Base-by-base conservation (phyloP, 495 filamentous ascomycete genomes). In the Penicillium pancosmium region DNA sequence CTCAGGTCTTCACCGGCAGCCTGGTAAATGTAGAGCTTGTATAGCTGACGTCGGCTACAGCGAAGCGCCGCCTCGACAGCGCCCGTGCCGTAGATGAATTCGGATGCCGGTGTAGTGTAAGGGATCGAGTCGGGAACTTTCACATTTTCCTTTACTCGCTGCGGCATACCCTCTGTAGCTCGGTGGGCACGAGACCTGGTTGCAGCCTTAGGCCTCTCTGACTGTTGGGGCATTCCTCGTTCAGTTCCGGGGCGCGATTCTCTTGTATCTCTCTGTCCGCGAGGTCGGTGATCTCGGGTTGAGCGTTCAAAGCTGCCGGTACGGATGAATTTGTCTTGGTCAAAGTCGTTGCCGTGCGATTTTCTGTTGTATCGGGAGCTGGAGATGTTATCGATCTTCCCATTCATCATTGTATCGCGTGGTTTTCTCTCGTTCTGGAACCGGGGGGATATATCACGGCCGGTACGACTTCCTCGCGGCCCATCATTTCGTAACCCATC, bases 71-170 rank as follows among this genome's bases (percentile, higher is more conserved):
- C 90, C 54, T 88, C 84, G n/a, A 97, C 89, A 2, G 88, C 84
- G 8, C 87, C 87, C 15, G 82, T 83, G 13, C 94, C 94, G 67
- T 96, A 98, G 8, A 98, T 82, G 70, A 96, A 98, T 59, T 95
- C 88, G 1, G 92, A 94, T 38, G 92, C 89, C 0, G 92, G 87
- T 4, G 90, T 93, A 3, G 90, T 91, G 66, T 91, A 92, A 3
- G 88, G 88, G 44, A 96, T 83, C 12, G 84, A 81, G 19, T 86
- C 38, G 0, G 86, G 86, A 0, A 74, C 68, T 46, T 56, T 61
- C 11, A 79, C 76, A 47, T 77, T 63, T 9, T 68, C 58, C 47
- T 76, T 78, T 9, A 78, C 68, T 36, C 73, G 69, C 58, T 78
- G 75, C 41, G 77, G 75, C 23, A 60, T 56, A 35, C 51, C 58